Evolutionary conservation across 2,329 filamentous ascomycete species (phyloP).

Genomic region (Geoglossum cookeanum): DNA sequence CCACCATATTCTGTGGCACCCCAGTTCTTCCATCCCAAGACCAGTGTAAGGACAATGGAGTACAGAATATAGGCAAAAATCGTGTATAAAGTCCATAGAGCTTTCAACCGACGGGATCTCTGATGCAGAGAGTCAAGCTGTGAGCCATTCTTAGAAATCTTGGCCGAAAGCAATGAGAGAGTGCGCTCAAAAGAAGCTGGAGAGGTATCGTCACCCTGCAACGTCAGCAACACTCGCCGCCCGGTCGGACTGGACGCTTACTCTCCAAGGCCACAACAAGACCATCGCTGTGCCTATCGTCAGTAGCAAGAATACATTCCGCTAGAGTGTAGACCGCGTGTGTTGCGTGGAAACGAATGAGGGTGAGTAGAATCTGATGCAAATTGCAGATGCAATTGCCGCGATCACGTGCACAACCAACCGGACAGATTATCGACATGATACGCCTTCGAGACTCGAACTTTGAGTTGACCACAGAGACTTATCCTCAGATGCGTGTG

Average conservation of each 20-base stretch:
- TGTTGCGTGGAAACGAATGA: not conserved
- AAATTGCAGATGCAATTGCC: not conserved
- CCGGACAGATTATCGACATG: not conserved
- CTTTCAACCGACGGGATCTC: constrained; percentile 57
- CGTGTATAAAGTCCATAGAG: constrained; percentile 78
- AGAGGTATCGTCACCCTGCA: constrained; percentile 57
- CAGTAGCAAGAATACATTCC: not conserved
- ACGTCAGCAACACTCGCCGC: not conserved
- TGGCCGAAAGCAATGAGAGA: constrained; percentile 60
- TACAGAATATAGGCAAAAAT: constrained; percentile 81
- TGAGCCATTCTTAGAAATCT: constrained; percentile 58
- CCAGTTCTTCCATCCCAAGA: constrained; percentile 69
- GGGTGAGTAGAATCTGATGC: not conserved
- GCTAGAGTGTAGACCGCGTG: not conserved
- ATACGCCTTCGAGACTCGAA: not conserved
- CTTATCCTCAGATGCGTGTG: not conserved
- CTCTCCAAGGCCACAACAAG: constrained; percentile 72
- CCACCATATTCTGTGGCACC: constrained; percentile 58
- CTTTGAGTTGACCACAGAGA: not conserved
- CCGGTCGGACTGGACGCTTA: constrained; percentile 21
- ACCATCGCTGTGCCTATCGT: constrained; percentile 40
- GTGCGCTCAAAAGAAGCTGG: constrained; percentile 87
- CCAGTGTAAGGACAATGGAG: constrained; percentile 59
- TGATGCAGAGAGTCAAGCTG: constrained; percentile 56
- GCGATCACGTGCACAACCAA: not conserved